Evolutionary conservation across 139 green algal genomes (phyloP).

Genomic region (Closterium sp.): DNA sequence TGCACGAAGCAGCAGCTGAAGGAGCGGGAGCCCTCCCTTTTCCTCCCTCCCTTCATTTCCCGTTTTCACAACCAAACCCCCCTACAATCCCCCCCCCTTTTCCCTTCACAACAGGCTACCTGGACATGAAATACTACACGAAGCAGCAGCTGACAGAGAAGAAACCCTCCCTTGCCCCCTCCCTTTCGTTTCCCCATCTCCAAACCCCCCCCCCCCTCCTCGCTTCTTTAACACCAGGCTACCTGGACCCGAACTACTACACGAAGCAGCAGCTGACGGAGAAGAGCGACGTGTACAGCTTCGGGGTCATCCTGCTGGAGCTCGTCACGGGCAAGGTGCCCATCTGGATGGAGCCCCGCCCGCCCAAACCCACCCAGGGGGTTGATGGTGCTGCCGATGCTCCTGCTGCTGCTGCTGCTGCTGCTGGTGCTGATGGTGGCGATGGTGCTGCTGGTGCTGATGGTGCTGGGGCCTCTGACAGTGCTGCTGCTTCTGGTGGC

Average conservation of each 20-base stretch:
- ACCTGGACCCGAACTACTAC: slow-evolving; percentile 34
- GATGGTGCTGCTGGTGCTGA: background rate
- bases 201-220: background rate
- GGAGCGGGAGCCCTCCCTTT: too few species aligned
- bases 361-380: too few species aligned
- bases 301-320: slow-evolving; percentile 36
- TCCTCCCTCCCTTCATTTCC: too few species aligned
- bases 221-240: background rate
- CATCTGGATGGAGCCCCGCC: slow-evolving; percentile 17
- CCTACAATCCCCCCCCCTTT: too few species aligned
- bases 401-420: background rate
- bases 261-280: slow-evolving; percentile 24
- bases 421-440: background rate
- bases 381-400: background rate
- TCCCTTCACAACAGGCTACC: too few species aligned
- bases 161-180: too few species aligned
- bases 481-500: background rate
- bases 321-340: slow-evolving; percentile 21
- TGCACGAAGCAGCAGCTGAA: too few species aligned
- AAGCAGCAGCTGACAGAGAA: too few species aligned
- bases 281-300: slow-evolving; percentile 34
- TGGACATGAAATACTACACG: too few species aligned
- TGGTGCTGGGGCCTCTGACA: background rate
- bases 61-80: too few species aligned
- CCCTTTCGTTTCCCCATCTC: too few species aligned